Base-by-base conservation (phyloP, 306 rosid species). In the Notholithocarpus densiflorus region DNA sequence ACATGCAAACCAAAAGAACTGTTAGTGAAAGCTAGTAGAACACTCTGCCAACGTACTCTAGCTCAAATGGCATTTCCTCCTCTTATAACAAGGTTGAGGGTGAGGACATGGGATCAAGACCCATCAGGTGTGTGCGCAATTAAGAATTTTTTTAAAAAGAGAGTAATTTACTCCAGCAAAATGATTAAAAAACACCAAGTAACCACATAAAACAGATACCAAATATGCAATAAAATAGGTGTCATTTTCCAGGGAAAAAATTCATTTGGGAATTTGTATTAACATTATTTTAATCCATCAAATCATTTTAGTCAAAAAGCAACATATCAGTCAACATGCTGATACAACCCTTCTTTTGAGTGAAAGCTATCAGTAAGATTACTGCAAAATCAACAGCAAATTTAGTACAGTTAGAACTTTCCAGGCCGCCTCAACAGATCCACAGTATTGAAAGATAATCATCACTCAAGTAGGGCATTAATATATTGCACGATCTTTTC, bases 1-100 rank as follows among this genome's bases (percentile, higher is more conserved):
- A 79, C 81, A 68, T 19, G 32, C 77, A 69, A 27, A 52, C 24
- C 65, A 78, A 73, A 32, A 65, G 40, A 78, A 66, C 52, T 32
- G 72, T 68, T 68, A 68, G 52, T 68, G 72, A 17, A 66, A 68
- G 20, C 72, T 32, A 34, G 72, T 19, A 34, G 72, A 34, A 68
- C n/a, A 68, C 52, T 68, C 72, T 48, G 53, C 53, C 53, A 48
- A 48, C 5, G 1, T 48, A 48, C 53, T 48, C 53, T 48, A 48
- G 53, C 53, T 48, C 53, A 48, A 48, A 48, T 48, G 53, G 53
- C 53, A 12, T 48, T 48, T 48, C 53, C 53, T 48, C 17, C 53
- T 48, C 53, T 48, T 48, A 48, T 12, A 48, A 48, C 53, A 48
- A 48, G 14, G 53, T 48, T 0, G 53, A 48, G 53, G 53, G 53